Conservation (phyloP, 2,329 filamentous ascomycete species). For the Beauveria australis region DNA sequence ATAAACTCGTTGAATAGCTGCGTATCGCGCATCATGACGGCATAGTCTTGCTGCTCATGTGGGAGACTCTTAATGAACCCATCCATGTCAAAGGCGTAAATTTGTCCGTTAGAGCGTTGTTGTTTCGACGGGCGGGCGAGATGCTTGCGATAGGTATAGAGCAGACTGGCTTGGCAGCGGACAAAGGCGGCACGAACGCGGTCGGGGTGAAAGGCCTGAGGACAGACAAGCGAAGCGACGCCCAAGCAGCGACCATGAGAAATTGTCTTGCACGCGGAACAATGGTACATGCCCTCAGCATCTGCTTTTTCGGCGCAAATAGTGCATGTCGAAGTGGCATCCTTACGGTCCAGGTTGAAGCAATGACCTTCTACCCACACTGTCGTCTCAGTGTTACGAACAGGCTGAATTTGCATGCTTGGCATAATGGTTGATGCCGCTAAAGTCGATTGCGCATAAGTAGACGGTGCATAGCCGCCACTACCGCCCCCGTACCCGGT, state of each 20-base stretch:
- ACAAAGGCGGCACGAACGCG: constrained; percentile 57
- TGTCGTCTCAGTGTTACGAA: constrained; percentile 68
- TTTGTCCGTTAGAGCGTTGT: constrained; percentile 51
- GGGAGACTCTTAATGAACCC: constrained; percentile 57
- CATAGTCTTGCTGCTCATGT: constrained; percentile 58
- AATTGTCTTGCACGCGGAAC: constrained; percentile 52
- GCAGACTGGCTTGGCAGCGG: constrained; percentile 55
- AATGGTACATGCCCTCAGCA: constrained; percentile 67
- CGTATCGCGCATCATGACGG: constrained; percentile 55
- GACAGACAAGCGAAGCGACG: constrained; percentile 55
- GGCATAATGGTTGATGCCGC: constrained; percentile 84
- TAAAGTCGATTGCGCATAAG: constrained; percentile 78
- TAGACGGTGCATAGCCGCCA: constrained; percentile 70
- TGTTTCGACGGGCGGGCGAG: constrained; percentile 51
- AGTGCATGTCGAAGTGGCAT: constrained; percentile 55
- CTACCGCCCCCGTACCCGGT: constrained; percentile 46
- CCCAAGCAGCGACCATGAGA: constrained; percentile 55
- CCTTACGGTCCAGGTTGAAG: constrained; percentile 55
- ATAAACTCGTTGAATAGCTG: constrained; percentile 77
- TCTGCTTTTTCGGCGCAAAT: constrained; percentile 70
- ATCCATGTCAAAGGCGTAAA: constrained; percentile 58
- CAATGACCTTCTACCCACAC: constrained; percentile 84
- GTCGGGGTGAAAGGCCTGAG: constrained; percentile 52
- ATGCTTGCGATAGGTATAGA: constrained; percentile 60
- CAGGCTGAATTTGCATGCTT: constrained; percentile 70